Conservation (phyloP, 2,329 filamentous ascomycete species). For the Graphiopsis chlorocephala region DNA sequence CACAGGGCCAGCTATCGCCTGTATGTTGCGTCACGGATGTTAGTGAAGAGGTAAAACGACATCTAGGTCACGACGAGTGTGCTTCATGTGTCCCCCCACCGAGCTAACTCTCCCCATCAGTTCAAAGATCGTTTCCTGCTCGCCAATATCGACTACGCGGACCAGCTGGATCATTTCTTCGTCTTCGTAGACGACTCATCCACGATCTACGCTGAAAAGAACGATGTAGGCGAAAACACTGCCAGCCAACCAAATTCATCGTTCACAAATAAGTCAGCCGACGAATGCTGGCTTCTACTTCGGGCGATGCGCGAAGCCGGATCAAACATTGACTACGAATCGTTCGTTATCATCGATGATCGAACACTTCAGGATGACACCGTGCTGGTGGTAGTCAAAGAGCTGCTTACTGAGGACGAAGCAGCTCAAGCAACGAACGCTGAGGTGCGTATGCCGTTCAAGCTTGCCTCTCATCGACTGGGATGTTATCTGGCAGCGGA, state of each 20-base stretch:
- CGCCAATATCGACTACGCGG: neutral
- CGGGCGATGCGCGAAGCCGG: neutral
- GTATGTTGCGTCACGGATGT: constrained; percentile 1
- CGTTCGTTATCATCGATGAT: constrained; percentile 1
- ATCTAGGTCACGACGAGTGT: neutral
- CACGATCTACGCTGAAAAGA: neutral
- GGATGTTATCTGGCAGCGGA: neutral
- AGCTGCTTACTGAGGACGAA: neutral
- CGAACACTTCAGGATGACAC: neutral
- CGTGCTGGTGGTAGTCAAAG: neutral
- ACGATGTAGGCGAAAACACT: neutral
- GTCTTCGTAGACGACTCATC: neutral
- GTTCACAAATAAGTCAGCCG: neutral
- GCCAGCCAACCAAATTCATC: neutral
- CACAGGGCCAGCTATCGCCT: neutral
- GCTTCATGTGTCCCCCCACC: neutral
- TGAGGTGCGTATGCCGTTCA: neutral
- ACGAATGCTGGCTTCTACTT: neutral
- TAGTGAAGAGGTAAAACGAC: neutral
- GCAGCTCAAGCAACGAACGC: neutral
- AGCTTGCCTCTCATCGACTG: neutral
- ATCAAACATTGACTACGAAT: neutral
- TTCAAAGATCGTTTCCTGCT: neutral
- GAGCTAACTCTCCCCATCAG: neutral
- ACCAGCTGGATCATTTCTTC: neutral